A percentile compares a stretch with the other conserved stretches of the same genome.
Evolutionary conservation across 768 basidiomycete species (phyloP).

Genomic region (Clathrus columnatus): DNA sequence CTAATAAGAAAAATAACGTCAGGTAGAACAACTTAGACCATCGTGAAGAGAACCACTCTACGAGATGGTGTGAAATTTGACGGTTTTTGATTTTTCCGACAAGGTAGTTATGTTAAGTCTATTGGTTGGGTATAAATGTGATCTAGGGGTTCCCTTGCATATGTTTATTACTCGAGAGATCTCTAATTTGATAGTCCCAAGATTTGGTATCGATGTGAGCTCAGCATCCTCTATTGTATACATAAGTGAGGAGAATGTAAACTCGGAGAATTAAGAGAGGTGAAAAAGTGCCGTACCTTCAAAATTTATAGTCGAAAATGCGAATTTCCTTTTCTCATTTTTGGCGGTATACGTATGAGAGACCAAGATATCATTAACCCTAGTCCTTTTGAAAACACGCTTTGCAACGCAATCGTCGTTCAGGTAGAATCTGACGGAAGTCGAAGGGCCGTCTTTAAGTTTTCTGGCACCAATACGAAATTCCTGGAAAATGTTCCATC

Average conservation of each 20-base stretch:
- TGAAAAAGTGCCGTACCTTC: background rate
- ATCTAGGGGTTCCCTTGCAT: background rate
- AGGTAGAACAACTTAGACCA: background rate
- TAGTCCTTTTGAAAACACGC: background rate
- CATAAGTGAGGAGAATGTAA: too few relatives aligned
- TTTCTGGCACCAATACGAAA: background rate
- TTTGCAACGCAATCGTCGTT: background rate
- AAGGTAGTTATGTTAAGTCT: background rate
- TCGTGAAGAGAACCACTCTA: background rate
- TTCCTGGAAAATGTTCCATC: too few relatives aligned
- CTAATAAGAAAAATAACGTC: background rate
- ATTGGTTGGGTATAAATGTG: background rate
- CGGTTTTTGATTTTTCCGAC: background rate
- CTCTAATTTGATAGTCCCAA: background rate
- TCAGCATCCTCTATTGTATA: background rate
- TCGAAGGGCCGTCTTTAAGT: background rate
- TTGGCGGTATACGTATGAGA: background rate
- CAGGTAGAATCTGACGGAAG: background rate
- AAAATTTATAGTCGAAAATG: background rate
- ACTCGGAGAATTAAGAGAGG: too few relatives aligned
- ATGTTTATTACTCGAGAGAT: background rate
- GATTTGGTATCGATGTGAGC: background rate
- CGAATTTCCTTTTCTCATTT: background rate
- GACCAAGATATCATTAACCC: background rate
- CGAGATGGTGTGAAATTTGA: background rate